phyloP scores from a whole-genome alignment of 306 rosid genomes.

The Elaeagnus macrophylla region DNA sequence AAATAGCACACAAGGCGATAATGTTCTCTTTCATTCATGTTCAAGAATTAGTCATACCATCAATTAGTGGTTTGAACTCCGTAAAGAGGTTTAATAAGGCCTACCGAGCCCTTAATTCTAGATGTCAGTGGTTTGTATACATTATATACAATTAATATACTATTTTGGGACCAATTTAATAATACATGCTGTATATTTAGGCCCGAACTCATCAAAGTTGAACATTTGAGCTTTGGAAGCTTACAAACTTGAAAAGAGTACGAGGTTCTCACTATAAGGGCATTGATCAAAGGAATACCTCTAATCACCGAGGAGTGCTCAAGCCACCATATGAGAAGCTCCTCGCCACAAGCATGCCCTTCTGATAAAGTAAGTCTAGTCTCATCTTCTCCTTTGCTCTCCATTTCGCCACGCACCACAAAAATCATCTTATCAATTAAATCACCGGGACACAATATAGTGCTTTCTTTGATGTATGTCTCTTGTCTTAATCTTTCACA shows the following conservation, averaged over 20 bases:
- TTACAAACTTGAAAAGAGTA: too few relatives aligned
- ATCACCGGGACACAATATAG: conserved; percentile 42
- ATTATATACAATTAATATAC: too few relatives aligned
- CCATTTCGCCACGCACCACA: conserved; percentile 72
- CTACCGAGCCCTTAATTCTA: too few relatives aligned
- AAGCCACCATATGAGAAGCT: conserved; percentile 79
- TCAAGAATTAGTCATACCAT: too few relatives aligned
- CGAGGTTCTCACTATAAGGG: too few relatives aligned
- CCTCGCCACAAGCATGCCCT: conserved; percentile 88
- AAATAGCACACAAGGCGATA: not conserved
- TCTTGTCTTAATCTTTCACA: conserved; percentile 66
- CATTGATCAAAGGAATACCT: conserved; percentile 34
- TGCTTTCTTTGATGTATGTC: conserved; percentile 75
- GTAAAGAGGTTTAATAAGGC: too few relatives aligned
- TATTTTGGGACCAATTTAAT: too few relatives aligned
- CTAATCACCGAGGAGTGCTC: conserved; percentile 60
- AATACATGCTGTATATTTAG: too few relatives aligned
- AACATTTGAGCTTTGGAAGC: too few relatives aligned
- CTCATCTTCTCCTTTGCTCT: conserved; percentile 64
- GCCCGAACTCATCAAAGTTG: too few relatives aligned
- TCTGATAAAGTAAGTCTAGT: conserved; percentile 41
- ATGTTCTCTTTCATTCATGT: not conserved
- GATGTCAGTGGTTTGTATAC: too few relatives aligned
- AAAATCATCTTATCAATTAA: conserved; percentile 77
- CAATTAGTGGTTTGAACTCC: too few relatives aligned